Conservation (phyloP, 495 filamentous ascomycete genomes). For the Evansstolkia leycettana region DNA sequence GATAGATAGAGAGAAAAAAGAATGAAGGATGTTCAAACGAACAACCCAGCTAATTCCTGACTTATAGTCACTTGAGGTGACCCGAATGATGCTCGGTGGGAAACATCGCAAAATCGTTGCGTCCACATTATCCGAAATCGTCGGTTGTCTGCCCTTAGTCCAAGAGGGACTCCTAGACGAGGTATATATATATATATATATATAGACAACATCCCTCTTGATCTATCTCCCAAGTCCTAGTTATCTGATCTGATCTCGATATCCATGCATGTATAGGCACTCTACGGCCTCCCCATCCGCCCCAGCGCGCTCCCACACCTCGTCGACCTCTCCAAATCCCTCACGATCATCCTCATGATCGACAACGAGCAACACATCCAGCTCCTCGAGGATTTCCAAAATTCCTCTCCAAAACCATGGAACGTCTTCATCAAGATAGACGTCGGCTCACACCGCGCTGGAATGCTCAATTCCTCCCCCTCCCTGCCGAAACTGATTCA, state of each 20-base stretch:
- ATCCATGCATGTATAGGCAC: conserved; percentile 7
- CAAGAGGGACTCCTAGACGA: conserved; percentile 22
- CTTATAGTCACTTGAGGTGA: conserved; percentile 16
- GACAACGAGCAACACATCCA: conserved; percentile 23
- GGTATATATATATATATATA: too few relatives aligned
- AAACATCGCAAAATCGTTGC: conserved; percentile 19
- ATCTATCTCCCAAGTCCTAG: too few relatives aligned
- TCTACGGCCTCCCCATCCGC: conserved; percentile 22
- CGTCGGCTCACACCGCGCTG: conserved; percentile 7
- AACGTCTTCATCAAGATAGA: conserved; percentile 13
- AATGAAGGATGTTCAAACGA: too few relatives aligned
- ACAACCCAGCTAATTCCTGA: conserved; percentile 3
- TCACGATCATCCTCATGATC: conserved; percentile 21
- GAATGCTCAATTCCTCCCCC: conserved; percentile 4
- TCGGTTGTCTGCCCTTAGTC: conserved; percentile 16
- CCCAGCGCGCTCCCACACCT: conserved; percentile 18
- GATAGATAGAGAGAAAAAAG: not conserved
- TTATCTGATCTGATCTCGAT: too few relatives aligned
- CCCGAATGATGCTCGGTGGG: conserved; percentile 22
- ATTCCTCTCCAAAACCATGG: conserved; percentile 2
- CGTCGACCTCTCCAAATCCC: conserved; percentile 6
- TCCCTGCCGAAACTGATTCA: conserved; percentile 3
- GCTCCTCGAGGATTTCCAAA: conserved; percentile 13
- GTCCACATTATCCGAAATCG: conserved; percentile 19
- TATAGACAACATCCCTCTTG: too few relatives aligned